Evolutionary conservation across 2,329 filamentous ascomycete species (phyloP).

Genomic region (Magnaporthiopsis incrustans): DNA sequence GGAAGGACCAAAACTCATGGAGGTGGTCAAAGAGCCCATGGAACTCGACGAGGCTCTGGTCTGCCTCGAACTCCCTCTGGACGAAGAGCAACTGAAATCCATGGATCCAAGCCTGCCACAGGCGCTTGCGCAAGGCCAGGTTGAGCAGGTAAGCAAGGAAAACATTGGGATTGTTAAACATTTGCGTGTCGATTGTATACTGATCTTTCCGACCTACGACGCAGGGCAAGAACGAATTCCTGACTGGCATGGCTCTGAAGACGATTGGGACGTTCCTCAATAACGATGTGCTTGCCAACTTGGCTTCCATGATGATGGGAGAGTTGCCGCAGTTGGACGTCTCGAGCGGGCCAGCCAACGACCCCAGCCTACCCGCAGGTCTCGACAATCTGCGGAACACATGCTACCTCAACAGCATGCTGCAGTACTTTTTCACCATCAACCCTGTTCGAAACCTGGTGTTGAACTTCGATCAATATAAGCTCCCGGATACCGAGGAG

Average conservation of each 20-base stretch:
- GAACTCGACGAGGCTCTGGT: slow-evolving; percentile 30
- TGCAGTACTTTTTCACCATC: slow-evolving; percentile 92
- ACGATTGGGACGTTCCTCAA: slow-evolving; percentile 1
- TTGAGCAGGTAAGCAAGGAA: slow-evolving; percentile 6
- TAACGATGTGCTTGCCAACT: slow-evolving; percentile 2
- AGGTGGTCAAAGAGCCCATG: slow-evolving; percentile 12
- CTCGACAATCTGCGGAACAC: slow-evolving; percentile 94
- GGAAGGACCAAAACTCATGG: slow-evolving; percentile 10
- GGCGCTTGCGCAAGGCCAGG: slow-evolving; percentile 2
- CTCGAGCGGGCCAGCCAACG: slow-evolving; percentile 19
- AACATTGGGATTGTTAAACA: neutral
- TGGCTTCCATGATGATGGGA: slow-evolving; percentile 3
- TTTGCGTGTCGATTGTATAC: neutral
- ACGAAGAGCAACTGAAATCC: slow-evolving; percentile 1
- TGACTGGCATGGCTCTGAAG: slow-evolving; percentile 8
- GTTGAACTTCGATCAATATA: slow-evolving; percentile 63
- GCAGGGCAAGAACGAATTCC: slow-evolving; percentile 5
- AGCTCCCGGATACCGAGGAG: slow-evolving; percentile 58
- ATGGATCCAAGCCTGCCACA: slow-evolving; percentile 4
- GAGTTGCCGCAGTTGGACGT: neutral
- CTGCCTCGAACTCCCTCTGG: slow-evolving; percentile 20
- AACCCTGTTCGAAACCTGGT: slow-evolving; percentile 74
- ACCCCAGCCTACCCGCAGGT: slow-evolving; percentile 65
- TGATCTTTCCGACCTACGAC: neutral
- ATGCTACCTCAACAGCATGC: slow-evolving; percentile 91